phyloP scores from a whole-genome alignment of 208 protist species.

The Trypanosoma vivax region DNA sequence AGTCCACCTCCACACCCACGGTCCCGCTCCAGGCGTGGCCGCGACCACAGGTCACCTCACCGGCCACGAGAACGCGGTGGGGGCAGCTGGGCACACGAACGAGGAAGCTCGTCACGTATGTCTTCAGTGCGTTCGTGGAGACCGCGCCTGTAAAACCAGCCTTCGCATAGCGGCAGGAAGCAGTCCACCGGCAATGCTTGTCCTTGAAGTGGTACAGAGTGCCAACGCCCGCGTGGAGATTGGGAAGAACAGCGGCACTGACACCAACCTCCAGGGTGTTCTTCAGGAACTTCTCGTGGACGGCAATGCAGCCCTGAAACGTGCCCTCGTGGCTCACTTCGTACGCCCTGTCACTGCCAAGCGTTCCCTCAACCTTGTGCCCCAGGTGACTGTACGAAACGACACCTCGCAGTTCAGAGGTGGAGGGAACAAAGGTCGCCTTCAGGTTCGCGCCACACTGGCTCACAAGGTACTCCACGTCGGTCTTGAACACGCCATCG shows the following conservation, averaged over 20 bases:
- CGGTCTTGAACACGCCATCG: slow-evolving; percentile 30
- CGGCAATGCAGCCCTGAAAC: slow-evolving; percentile 32
- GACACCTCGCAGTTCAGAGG: slow-evolving; percentile 26
- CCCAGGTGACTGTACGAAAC: slow-evolving; percentile 31
- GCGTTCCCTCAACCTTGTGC: slow-evolving; percentile 50
- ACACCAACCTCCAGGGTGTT: slow-evolving; percentile 52
- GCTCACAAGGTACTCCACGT: slow-evolving; percentile 48
- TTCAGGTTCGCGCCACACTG: slow-evolving; percentile 39
- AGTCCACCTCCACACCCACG: slow-evolving; percentile 43
- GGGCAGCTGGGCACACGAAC: slow-evolving; percentile 22
- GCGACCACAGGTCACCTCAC: slow-evolving; percentile 36
- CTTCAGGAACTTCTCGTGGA: slow-evolving; percentile 66
- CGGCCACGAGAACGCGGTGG: slow-evolving; percentile 6
- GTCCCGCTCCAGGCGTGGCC: slow-evolving; percentile 22
- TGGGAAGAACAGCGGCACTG: slow-evolving; percentile 36
- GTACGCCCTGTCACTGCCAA: slow-evolving; percentile 17
- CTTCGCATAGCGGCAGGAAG: slow-evolving; percentile 43
- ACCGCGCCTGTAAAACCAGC: slow-evolving; percentile 37
- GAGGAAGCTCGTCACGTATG: slow-evolving; percentile 38
- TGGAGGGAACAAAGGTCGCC: slow-evolving; percentile 37
- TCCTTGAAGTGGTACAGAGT: slow-evolving; percentile 39
- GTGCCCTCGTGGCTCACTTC: slow-evolving; percentile 39
- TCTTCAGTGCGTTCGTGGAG: slow-evolving; percentile 39
- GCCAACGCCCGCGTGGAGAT: slow-evolving; percentile 58
- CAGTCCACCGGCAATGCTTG: slow-evolving; percentile 59